Percentiles rank a stretch among this genome's conserved stretches.
phyloP scores from a whole-genome alignment of 2,329 filamentous ascomycete species.

The Juglanconis sp. region DNA sequence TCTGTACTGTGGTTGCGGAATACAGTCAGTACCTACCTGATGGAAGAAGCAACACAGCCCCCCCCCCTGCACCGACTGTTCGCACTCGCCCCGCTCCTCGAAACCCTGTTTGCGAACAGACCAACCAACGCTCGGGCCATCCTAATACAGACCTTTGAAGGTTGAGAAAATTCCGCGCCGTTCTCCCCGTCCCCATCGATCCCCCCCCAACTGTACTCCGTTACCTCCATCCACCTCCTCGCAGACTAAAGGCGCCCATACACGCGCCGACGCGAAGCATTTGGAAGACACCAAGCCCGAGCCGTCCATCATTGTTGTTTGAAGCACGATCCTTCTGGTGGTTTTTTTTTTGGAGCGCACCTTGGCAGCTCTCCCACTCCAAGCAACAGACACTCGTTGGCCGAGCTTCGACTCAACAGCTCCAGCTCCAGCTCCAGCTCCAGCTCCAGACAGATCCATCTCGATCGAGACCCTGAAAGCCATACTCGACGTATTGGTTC shows the following conservation, averaged over 20 bases:
- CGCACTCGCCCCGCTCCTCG: neutral
- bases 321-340: neutral
- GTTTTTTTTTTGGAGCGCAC: neutral
- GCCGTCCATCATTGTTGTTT: neutral
- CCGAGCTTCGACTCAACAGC: neutral
- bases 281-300: neutral
- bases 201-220: slow-evolving; percentile 1
- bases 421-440: neutral
- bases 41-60: no score
- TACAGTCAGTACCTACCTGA: neutral
- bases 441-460: neutral
- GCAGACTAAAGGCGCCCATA: neutral
- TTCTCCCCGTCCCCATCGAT: neutral
- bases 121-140: neutral
- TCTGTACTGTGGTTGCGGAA: neutral
- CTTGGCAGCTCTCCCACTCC: neutral
- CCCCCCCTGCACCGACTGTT: neutral
- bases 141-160: neutral
- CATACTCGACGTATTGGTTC: neutral
- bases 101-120: neutral
- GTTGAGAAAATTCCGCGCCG: slow-evolving; percentile 16
- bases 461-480: neutral
- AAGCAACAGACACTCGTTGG: neutral
- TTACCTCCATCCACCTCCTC: slow-evolving; percentile 6
- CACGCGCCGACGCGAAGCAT: neutral